Evolutionary conservation across 805 yeast genomes (phyloP).

Genomic region (Candida arabinofermentans): DNA sequence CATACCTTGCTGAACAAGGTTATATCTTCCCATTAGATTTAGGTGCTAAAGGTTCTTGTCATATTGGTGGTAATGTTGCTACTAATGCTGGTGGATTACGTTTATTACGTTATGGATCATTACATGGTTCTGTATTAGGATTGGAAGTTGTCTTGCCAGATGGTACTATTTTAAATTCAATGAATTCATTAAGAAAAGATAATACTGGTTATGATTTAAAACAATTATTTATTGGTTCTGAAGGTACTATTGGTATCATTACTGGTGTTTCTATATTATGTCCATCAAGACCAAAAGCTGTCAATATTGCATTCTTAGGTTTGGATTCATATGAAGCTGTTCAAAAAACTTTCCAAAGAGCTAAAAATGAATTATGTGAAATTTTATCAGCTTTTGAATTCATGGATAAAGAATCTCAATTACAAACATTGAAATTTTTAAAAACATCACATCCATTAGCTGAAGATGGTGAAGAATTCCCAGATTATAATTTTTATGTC

Average conservation of each 20-base stretch:
- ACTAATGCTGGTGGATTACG: conserved; percentile 96
- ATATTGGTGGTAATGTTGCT: conserved; percentile 91
- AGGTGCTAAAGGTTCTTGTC: conserved; percentile 97
- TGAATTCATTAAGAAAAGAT: conserved; percentile 86
- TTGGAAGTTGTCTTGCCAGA: conserved; percentile 90
- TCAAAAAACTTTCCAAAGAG: conserved; percentile 72
- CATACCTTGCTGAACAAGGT: conserved; percentile 70
- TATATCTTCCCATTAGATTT: conserved; percentile 89
- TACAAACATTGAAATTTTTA: conserved; percentile 58
- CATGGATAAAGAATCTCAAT: conserved; percentile 75
- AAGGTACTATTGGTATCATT: conserved; percentile 86
- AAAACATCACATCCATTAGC: conserved; percentile 65
- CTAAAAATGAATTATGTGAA: conserved; percentile 76
- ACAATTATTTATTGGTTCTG: conserved; percentile 90
- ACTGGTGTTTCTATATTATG: conserved; percentile 89
- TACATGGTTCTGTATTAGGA: conserved; percentile 90
- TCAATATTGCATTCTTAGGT: conserved; percentile 86
- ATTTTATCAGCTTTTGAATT: conserved; percentile 90
- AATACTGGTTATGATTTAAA: conserved; percentile 93
- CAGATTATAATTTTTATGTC: conserved; percentile 80
- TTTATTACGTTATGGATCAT: conserved; percentile 80
- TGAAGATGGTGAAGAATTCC: conserved; percentile 42
- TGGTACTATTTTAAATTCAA: conserved; percentile 75
- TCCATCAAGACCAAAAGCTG: conserved; percentile 82
- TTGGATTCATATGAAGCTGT: conserved; percentile 80